Percentiles rank a stretch among this genome's conserved stretches.
Evolutionary conservation across 148 eudicot species (phyloP).

Genomic region (Rhododendron molle): DNA sequence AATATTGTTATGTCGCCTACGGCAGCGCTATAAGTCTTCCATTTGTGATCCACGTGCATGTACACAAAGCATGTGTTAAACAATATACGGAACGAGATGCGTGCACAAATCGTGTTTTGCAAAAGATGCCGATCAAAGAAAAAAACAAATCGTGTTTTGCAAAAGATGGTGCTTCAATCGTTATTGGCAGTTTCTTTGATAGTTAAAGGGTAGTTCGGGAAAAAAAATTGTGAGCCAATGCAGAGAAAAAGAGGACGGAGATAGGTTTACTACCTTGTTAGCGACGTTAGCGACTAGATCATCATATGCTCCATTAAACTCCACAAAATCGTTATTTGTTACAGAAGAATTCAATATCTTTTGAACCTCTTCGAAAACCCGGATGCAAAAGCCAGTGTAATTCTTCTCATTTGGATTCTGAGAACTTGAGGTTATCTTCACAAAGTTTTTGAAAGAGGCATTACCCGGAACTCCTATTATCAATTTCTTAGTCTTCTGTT

Average conservation of each 20-base stretch:
- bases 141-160: no score
- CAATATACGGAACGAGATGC: neutral
- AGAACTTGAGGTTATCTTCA: neutral
- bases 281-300: constrained; percentile 7
- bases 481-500: neutral
- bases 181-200: no score
- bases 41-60: neutral
- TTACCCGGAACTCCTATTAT: neutral
- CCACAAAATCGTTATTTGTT: neutral
- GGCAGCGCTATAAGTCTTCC: constrained; percentile 27
- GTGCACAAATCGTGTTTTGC: no score
- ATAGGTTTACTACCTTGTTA: constrained; percentile 3
- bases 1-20: constrained; percentile 40
- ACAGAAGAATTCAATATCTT: neutral
- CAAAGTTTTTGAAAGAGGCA: neutral
- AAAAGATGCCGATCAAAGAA: no score
- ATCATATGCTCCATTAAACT: constrained; percentile 7
- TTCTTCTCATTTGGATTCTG: neutral
- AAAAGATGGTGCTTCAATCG: no score
- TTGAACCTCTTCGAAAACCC: neutral
- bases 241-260: neutral
- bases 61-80: neutral
- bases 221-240: no score
- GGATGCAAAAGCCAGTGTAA: constrained; percentile 9
- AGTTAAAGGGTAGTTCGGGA: no score